Percentiles rank a stretch among this genome's conserved stretches.
Conservation (phyloP, 805 yeast genomes). For the Ogataea nakhonphanomensis region DNA sequence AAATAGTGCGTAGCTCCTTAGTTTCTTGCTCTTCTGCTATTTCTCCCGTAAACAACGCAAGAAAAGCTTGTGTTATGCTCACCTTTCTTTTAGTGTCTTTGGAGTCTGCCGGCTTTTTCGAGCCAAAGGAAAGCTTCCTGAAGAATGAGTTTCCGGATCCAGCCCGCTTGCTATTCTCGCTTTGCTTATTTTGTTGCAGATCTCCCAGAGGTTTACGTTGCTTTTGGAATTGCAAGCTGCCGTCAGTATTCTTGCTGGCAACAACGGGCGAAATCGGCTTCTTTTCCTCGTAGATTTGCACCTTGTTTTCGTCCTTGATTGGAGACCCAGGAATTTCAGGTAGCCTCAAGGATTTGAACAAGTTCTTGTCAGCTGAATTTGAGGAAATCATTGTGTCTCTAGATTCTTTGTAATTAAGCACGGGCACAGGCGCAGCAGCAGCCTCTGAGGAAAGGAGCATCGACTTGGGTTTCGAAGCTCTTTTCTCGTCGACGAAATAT, state of each 20-base stretch:
- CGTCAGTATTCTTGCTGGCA: constrained; percentile 14
- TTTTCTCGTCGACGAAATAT: constrained; percentile 33
- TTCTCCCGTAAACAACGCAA: constrained; percentile 37
- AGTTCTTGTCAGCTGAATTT: constrained; percentile 33
- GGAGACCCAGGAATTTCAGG: constrained; percentile 45
- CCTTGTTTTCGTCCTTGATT: constrained; percentile 27
- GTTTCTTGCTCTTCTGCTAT: constrained; percentile 27
- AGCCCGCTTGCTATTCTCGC: constrained; percentile 19
- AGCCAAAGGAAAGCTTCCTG: constrained; percentile 51
- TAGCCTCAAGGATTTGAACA: constrained; percentile 45
- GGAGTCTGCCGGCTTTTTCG: constrained; percentile 30
- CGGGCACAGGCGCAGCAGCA: constrained; percentile 23
- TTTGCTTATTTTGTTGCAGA: constrained; percentile 13
- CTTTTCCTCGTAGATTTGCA: constrained; percentile 22
- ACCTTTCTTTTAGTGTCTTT: constrained; percentile 19
- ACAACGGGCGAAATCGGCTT: constrained; percentile 2
- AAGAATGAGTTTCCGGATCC: constrained; percentile 31
- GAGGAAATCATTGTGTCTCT: constrained; percentile 43
- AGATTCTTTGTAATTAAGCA: constrained; percentile 26
- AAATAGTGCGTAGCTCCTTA: constrained; percentile 32
- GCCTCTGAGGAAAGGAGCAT: constrained; percentile 19
- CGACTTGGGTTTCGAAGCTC: constrained; percentile 29
- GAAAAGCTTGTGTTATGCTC: constrained; percentile 33
- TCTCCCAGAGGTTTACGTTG: constrained; percentile 28
- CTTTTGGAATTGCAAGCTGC: constrained; percentile 16